A percentile compares a stretch with the other conserved stretches of the same genome.
These are phyloP conservation scores for Pseudoperonospora humuli DNA, from an alignment of 352 stramenopile species.

Conservation along the genomic window DNA sequence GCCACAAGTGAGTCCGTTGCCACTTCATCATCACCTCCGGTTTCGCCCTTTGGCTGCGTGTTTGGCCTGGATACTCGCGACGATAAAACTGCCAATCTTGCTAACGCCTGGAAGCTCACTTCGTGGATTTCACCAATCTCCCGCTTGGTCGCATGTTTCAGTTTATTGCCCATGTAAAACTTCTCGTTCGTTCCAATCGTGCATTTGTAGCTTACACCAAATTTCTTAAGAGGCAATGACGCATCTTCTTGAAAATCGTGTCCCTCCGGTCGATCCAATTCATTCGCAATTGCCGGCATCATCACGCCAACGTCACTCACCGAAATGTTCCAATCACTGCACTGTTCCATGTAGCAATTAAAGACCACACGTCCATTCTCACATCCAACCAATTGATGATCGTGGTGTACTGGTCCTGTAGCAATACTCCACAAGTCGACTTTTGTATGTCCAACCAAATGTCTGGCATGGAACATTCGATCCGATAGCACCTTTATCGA, in stretches of 20 bases:
- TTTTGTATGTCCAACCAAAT: slow-evolving; percentile 62
- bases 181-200: slow-evolving; percentile 82
- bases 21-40: slow-evolving; percentile 34
- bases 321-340: slow-evolving; percentile 85
- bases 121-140: slow-evolving; percentile 75
- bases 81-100: slow-evolving; percentile 71
- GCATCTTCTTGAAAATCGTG: slow-evolving; percentile 88
- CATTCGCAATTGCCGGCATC: slow-evolving; percentile 84
- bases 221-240: slow-evolving; percentile 82
- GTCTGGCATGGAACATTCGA: slow-evolving; percentile 69
- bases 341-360: slow-evolving; percentile 90
- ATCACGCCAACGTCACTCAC: slow-evolving; percentile 84
- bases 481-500: slow-evolving; percentile 82
- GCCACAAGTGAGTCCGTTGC: slow-evolving; percentile 45
- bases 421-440: slow-evolving; percentile 80
- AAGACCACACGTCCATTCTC: slow-evolving; percentile 85
- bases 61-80: slow-evolving; percentile 70
- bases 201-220: slow-evolving; percentile 86
- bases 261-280: slow-evolving; percentile 80
- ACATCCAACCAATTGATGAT: slow-evolving; percentile 79
- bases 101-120: slow-evolving; percentile 84
- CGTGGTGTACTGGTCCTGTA: slow-evolving; percentile 80
- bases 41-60: slow-evolving; percentile 38
- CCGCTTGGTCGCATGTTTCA: slow-evolving; percentile 75
- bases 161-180: slow-evolving; percentile 79